A percentile compares a stretch with the other conserved stretches of the same genome.
phyloP scores from a whole-genome alignment of 1,139 yeast species.

The Lodderomyces orthopsilosis region DNA sequence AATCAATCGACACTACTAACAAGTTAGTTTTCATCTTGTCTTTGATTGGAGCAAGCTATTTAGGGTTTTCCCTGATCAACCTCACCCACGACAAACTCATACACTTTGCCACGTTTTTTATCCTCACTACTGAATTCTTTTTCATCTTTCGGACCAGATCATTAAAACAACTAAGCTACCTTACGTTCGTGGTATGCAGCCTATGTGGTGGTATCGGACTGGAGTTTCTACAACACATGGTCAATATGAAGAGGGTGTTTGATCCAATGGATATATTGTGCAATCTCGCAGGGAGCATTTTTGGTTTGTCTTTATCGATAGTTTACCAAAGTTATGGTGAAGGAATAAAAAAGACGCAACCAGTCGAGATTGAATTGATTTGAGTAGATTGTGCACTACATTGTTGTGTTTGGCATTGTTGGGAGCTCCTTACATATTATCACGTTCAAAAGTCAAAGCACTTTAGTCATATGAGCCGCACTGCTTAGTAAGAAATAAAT shows the following conservation, averaged over 20 bases:
- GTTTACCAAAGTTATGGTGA: slow-evolving; percentile 13
- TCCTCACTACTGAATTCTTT: slow-evolving; percentile 53
- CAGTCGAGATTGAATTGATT: not conserved
- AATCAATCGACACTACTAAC: not conserved
- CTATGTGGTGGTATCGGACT: slow-evolving; percentile 47
- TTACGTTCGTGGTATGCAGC: slow-evolving; percentile 47
- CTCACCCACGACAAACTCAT: slow-evolving; percentile 52
- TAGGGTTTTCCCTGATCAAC: slow-evolving; percentile 53
- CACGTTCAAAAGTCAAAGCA: too few species aligned
- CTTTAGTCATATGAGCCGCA: not conserved
- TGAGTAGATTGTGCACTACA: too few species aligned
- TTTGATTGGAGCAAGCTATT: slow-evolving; percentile 32
- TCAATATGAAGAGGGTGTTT: slow-evolving; percentile 48
- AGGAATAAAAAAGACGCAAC: not conserved
- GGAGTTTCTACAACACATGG: slow-evolving; percentile 47
- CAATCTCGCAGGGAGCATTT: slow-evolving; percentile 38
- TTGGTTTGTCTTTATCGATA: slow-evolving; percentile 23
- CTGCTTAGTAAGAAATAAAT: not conserved
- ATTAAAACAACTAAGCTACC: slow-evolving; percentile 34
- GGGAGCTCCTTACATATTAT: too few species aligned
- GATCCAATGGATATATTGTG: slow-evolving; percentile 47
- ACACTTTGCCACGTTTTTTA: slow-evolving; percentile 49
- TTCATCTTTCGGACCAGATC: slow-evolving; percentile 48
- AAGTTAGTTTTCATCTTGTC: slow-evolving; percentile 27
- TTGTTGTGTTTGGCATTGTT: too few species aligned